A percentile compares a stretch with the other conserved stretches of the same genome.
These are phyloP conservation scores for Phytophthora capsici DNA, from an alignment of 352 stramenopile genomes.

Conservation along the genomic window DNA sequence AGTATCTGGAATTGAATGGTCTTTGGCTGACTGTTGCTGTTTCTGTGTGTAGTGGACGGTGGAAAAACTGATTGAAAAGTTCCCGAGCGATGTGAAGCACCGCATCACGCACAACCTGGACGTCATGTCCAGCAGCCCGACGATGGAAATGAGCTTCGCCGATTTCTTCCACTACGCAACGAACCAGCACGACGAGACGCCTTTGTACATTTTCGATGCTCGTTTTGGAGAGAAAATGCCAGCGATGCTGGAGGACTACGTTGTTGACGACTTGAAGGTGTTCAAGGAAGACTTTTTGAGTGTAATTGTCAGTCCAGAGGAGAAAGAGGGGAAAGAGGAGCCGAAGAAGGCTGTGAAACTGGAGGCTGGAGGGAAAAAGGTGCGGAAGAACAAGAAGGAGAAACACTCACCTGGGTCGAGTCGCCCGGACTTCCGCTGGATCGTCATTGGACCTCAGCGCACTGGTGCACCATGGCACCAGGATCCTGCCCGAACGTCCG, in stretches of 20 bases:
- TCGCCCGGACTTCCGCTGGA: slow-evolving; percentile 80
- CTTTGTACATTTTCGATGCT: slow-evolving; percentile 89
- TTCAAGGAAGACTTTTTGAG: slow-evolving; percentile 84
- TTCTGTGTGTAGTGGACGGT: slow-evolving; percentile 66
- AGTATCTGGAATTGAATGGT: neutral
- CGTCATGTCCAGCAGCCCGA: slow-evolving; percentile 52
- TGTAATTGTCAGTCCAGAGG: slow-evolving; percentile 30
- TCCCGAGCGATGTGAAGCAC: slow-evolving; percentile 54
- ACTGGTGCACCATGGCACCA: slow-evolving; percentile 95
- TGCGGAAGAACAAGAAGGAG: slow-evolving; percentile 47
- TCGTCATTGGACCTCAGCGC: slow-evolving; percentile 83
- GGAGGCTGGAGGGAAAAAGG: slow-evolving; percentile 44
- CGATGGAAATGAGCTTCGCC: slow-evolving; percentile 78
- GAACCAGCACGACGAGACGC: slow-evolving; percentile 83
- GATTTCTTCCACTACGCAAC: slow-evolving; percentile 74
- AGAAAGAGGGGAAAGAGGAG: slow-evolving; percentile 18
- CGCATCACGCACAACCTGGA: slow-evolving; percentile 88
- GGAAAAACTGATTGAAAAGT: slow-evolving; percentile 60
- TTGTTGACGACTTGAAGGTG: slow-evolving; percentile 60
- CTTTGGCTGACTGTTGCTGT: slow-evolving; percentile 4
- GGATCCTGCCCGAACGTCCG: slow-evolving; percentile 95
- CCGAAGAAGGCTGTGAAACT: slow-evolving; percentile 35
- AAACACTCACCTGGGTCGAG: slow-evolving; percentile 39
- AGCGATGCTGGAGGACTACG: slow-evolving; percentile 71
- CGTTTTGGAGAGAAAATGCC: slow-evolving; percentile 87